Evolutionary conservation across 257 asterid species (phyloP), one percentile per base, ranked within the genome.

Genomic region (Petunia axillaris): DNA sequence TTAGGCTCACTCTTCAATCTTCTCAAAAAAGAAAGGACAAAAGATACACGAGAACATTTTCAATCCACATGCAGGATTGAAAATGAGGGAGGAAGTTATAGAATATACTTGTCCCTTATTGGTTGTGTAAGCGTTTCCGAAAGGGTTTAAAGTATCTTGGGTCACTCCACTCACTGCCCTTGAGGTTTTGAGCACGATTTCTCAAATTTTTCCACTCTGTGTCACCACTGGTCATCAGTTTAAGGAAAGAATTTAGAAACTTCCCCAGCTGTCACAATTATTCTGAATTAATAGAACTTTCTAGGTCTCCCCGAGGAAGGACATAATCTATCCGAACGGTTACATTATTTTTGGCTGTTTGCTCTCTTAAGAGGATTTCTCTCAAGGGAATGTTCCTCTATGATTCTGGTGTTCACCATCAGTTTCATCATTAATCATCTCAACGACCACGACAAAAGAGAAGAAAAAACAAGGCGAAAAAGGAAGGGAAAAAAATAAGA

Each of bases 231-330:
- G 11, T 48, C 48, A 71, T 16, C 43, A 46, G 59, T 71, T 70
- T 71, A 71, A 71, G 43, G 63, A 8, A 71, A 5, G n/a, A 8
- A 9, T 4, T 46, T 71, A 48, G 40, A 71, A 71, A 59, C 60
- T 71, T 71, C 77, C 77, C 36, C 46, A 4, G 5, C 41, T 25
- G 59, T 71, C 77, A 25, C 77, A 71, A 40, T 71, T 71, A 25
- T 46, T 70, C 59, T 70, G 37, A 44, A 16, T 39, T 65, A 65
- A 14, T 39, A 44, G 57, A 50, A 68, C 16, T 44, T 68, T 68
- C 58, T 44, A 16, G 58, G 25, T 44, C 76, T 68, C 46, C 76
- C 0, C 0, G 48, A 4, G 6, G 59, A 70, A 48, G 77, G 16
- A 70, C 25, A 70, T 46, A 44, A 36, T 35, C 5, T 46, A 46